Evolutionary conservation across 805 yeast species (phyloP).

Genomic region (Sporopachydermia quercuum): DNA sequence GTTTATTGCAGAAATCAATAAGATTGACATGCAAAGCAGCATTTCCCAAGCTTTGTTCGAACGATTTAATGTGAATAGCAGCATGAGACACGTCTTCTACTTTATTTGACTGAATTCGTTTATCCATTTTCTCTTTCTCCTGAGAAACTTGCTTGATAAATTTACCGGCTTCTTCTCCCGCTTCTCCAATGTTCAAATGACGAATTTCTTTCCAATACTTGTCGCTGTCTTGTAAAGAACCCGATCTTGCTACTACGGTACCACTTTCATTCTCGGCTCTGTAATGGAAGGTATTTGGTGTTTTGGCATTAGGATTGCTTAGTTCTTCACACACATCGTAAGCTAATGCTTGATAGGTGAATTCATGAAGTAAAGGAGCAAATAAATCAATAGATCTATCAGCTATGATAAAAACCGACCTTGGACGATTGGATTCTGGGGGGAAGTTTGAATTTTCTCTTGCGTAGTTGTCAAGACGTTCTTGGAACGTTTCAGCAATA

Average conservation of each 20-base stretch:
- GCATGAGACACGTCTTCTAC: slow-evolving; percentile 1
- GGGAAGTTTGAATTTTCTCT: slow-evolving; percentile 54
- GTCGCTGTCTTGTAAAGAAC: slow-evolving; percentile 46
- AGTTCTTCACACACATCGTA: slow-evolving; percentile 47
- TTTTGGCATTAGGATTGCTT: slow-evolving; percentile 25
- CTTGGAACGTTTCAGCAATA: slow-evolving; percentile 61
- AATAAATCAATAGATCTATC: slow-evolving; percentile 76
- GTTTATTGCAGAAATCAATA: not conserved
- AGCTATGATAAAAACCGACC: slow-evolving; percentile 59
- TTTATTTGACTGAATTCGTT: not conserved
- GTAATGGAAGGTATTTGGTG: slow-evolving; percentile 39
- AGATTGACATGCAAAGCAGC: not conserved
- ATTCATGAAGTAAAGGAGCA: slow-evolving; percentile 80
- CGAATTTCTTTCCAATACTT: slow-evolving; percentile 58
- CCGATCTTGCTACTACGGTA: slow-evolving; percentile 24
- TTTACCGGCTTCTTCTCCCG: slow-evolving; percentile 42
- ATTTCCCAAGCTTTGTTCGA: not conserved
- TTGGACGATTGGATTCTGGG: slow-evolving; percentile 40
- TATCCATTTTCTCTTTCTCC: not conserved
- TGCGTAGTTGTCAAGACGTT: slow-evolving; percentile 59
- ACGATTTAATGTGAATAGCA: not conserved
- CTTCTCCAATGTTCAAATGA: slow-evolving; percentile 63
- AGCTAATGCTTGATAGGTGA: slow-evolving; percentile 84
- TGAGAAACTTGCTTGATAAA: not conserved
- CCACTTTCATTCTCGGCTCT: slow-evolving; percentile 40